These are phyloP conservation scores for Neurospora sp. DNA, from an alignment of 495 filamentous ascomycete genomes.

Conservation along the genomic window DNA sequence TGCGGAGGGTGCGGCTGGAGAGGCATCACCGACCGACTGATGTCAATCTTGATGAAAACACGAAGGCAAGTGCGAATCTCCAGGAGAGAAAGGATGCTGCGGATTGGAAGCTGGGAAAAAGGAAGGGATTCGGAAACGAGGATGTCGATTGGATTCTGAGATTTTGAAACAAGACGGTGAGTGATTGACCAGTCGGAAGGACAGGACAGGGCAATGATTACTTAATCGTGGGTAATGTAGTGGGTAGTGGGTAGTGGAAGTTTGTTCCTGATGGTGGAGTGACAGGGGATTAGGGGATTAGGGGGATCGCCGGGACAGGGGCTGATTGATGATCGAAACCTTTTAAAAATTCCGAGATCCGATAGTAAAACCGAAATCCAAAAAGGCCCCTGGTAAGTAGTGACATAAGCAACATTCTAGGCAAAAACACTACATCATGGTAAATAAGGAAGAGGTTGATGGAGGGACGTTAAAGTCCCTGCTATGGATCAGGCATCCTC, in stretches of 20 bases:
- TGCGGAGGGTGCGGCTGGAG: too few species aligned
- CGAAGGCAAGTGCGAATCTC: too few species aligned
- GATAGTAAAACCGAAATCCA: not conserved
- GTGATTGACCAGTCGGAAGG: not conserved
- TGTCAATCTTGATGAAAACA: too few species aligned
- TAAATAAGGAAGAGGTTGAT: too few species aligned
- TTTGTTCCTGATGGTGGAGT: not conserved
- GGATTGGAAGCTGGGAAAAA: not conserved
- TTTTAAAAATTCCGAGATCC: not conserved
- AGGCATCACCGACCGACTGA: too few species aligned
- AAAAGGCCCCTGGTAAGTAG: not conserved
- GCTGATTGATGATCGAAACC: not conserved
- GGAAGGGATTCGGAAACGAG: not conserved
- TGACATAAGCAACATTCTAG: too few species aligned
- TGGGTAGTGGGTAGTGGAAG: not conserved
- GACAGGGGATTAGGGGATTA: not conserved
- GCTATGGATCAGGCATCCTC: not conserved
- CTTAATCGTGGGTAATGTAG: not conserved
- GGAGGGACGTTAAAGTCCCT: too few species aligned
- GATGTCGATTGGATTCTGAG: not conserved
- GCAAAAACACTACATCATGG: too few species aligned
- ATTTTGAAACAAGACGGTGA: not conserved
- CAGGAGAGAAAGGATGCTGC: too few species aligned
- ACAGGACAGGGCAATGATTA: not conserved
- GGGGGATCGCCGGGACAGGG: not conserved